These are phyloP conservation scores for Polyporus tsugae DNA, from an alignment of 1,284 basidiomycete genomes.

Conservation along the genomic window DNA sequence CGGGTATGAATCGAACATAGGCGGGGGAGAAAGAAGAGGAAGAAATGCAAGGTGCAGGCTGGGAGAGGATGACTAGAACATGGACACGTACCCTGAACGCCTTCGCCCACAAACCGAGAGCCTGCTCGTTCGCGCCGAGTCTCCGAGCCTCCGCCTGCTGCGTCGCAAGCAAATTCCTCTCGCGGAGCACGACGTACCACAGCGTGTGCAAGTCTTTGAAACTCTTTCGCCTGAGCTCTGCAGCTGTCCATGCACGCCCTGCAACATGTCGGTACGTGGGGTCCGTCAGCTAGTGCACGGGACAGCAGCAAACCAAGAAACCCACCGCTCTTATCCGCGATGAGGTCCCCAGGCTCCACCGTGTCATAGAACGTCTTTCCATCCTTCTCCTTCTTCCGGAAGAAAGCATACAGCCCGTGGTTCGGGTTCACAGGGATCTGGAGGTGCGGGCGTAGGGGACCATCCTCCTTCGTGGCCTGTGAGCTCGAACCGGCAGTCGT, in stretches of 20 bases:
- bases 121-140: slow-evolving; percentile 48
- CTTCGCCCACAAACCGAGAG: slow-evolving; percentile 25
- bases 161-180: slow-evolving; percentile 90
- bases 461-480: slow-evolving; percentile 26
- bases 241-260: slow-evolving; percentile 86
- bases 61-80: neutral
- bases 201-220: slow-evolving; percentile 93
- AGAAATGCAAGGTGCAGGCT: neutral
- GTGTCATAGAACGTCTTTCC: slow-evolving; percentile 47
- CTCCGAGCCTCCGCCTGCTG: slow-evolving; percentile 82
- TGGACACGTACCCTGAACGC: slow-evolving; percentile 26
- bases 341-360: slow-evolving; percentile 56
- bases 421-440: slow-evolving; percentile 55
- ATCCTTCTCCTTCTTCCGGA: slow-evolving; percentile 60
- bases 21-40: neutral
- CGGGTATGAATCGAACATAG: neutral
- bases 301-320: slow-evolving; percentile 10
- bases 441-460: slow-evolving; percentile 52
- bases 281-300: slow-evolving; percentile 36
- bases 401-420: slow-evolving; percentile 82
- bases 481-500: slow-evolving; percentile 15
- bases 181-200: slow-evolving; percentile 90
- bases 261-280: slow-evolving; percentile 9
- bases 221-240: slow-evolving; percentile 87
- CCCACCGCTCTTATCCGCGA: slow-evolving; percentile 47